Base-by-base conservation (phyloP, 176 grass and related monocot genomes). In the Hyparrhenia diplandra region DNA sequence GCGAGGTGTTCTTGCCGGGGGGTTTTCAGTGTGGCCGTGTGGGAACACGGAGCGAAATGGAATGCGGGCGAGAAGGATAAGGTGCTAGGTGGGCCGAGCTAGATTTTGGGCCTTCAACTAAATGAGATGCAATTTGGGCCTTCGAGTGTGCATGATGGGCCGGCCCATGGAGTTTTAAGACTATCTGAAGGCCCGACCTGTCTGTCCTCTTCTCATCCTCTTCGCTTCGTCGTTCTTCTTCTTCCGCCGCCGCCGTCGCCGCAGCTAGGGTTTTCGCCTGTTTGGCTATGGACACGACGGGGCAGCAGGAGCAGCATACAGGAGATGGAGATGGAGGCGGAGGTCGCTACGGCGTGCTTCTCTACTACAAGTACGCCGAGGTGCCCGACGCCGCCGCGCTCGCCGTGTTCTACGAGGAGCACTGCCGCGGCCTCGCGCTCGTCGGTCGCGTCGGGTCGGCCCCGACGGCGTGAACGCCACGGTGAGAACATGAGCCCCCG, bases 381-480 rank as follows among this genome's bases (percentile, higher is more conserved):
- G 83, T 98, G 55, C 82, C 90, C 13, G 92, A 98, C 59, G 29
- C 90, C 30, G 57, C 85, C 30, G 81, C 74, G n/a, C 87, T 90
- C 32, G 85, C 88, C 12, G 83, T 79, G 52, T 93, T 93, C 84
- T 98, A 93, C 78, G 78, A 91, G 67, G 64, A 71, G 67, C 79
- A 73, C 75, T 98, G 90, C 72, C 29, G 82, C 68, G 86, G 72
- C 10, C 90, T 95, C 55, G 77, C 73, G 23, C 92, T 98, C 82
- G 87, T 95, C 34, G 95, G 95, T 34, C 92, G 95, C n/a, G 88
- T 98, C 88, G 96, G 6, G 81, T 98, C 76, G 90, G 90, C 61
- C 86, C 92, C 4, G 90, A 91, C 20, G 92, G 96, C 45, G 96
- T 98, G 76, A 98, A 98, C 54, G 88, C 91, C 76, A 98, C 92